Evolutionary conservation across 1,139 yeast genomes (phyloP).

Genomic region (Hemisphaericaspora xylanilytica): DNA sequence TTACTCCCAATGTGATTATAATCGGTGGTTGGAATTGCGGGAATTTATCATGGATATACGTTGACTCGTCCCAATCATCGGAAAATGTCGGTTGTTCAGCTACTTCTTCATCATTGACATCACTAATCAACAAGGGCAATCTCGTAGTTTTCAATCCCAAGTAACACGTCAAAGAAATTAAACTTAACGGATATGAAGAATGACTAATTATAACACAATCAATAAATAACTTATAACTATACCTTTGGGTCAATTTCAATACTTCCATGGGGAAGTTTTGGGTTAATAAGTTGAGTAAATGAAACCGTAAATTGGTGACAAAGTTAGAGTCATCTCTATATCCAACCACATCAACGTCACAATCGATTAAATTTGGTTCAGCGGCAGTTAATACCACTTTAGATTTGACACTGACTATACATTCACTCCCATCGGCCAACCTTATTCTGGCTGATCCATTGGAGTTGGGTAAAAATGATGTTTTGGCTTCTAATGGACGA

Average conservation of each 20-base stretch:
- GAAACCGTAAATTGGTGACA: constrained; percentile 56
- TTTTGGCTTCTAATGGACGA: constrained; percentile 81
- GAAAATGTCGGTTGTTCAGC: constrained; percentile 91
- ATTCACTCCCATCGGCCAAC: constrained; percentile 86
- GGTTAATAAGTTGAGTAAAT: constrained; percentile 46
- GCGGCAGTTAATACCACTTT: constrained; percentile 64
- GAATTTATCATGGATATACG: constrained; percentile 37
- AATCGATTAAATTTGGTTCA: constrained; percentile 52
- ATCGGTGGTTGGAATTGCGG: constrained; percentile 63
- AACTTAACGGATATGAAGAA: constrained; percentile 68
- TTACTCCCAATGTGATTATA: constrained; percentile 68
- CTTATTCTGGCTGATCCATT: constrained; percentile 90
- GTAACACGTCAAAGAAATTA: constrained; percentile 74
- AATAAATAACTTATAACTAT: constrained; percentile 70
- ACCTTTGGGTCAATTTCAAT: constrained; percentile 66
- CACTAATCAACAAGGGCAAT: constrained; percentile 71
- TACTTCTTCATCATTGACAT: constrained; percentile 52
- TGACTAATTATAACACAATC: constrained; percentile 76
- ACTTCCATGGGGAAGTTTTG: constrained; percentile 47
- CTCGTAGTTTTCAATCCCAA: constrained; percentile 77
- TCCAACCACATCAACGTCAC: constrained; percentile 76
- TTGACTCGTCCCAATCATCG: constrained; percentile 75
- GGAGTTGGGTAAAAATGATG: constrained; percentile 78
- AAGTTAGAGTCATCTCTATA: constrained; percentile 67
- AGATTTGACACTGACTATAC: constrained; percentile 84